Conservation (phyloP, 805 yeast species). For the Alloascoidea africana region DNA sequence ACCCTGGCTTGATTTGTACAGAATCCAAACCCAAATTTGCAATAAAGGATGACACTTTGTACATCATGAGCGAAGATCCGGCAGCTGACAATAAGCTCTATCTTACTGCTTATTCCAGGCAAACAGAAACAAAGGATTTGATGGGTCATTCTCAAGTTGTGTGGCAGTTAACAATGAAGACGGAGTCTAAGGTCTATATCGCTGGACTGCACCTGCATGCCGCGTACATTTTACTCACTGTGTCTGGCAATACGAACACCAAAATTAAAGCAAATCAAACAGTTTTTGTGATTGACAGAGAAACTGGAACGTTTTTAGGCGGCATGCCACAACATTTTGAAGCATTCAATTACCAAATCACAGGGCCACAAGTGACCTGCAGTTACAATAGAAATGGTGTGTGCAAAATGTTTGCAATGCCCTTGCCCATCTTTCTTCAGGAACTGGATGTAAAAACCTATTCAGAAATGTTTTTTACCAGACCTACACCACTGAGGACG, state of each 20-base stretch:
- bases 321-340: not conserved
- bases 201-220: not conserved
- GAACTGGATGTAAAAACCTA: not conserved
- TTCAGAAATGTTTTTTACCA: not conserved
- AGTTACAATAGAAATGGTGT: not conserved
- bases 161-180: not conserved
- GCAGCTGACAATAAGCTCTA: not conserved
- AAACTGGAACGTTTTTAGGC: not conserved
- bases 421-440: not conserved
- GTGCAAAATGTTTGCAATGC: not conserved
- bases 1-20: not conserved
- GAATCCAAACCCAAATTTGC: not conserved
- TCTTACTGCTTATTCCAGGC: not conserved
- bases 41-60: not conserved
- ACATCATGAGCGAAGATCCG: not conserved
- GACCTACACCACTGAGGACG: no score
- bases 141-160: not conserved
- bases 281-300: not conserved
- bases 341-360: not conserved
- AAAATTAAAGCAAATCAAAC: not conserved
- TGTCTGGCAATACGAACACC: not conserved
- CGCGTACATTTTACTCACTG: not conserved
- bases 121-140: not conserved
- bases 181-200: not conserved
- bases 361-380: not conserved